phyloP scores from a whole-genome alignment of 2,329 filamentous ascomycete genomes.

The Aspergillus fischeri region DNA sequence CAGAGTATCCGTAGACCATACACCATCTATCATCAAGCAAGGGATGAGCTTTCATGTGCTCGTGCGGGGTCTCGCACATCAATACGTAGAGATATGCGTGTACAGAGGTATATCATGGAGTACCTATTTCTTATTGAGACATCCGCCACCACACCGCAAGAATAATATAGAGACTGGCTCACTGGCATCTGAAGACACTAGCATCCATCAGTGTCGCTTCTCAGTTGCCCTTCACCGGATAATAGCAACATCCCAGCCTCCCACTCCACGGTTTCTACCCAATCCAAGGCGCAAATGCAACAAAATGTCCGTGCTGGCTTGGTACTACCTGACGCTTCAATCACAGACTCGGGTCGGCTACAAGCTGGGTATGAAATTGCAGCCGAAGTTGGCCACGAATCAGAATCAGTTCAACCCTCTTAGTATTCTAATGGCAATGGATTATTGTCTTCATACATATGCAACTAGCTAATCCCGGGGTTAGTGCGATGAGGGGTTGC shows the following conservation, averaged over 20 bases:
- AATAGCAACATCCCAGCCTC: not conserved
- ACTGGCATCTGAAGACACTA: no score
- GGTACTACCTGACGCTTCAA: not conserved
- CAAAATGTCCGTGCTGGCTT: not conserved
- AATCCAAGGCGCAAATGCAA: not conserved
- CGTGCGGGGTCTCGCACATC: not conserved
- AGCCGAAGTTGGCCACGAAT: not conserved
- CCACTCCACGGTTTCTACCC: not conserved
- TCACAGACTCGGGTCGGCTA: not conserved
- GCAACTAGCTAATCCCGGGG: not conserved
- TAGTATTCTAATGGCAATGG: not conserved
- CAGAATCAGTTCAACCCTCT: not conserved
- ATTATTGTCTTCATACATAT: not conserved
- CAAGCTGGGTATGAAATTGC: not conserved
- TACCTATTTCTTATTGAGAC: not conserved
- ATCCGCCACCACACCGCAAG: no score
- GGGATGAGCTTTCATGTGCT: not conserved
- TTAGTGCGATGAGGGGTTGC: not conserved
- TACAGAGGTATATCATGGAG: not conserved
- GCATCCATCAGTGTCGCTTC: not conserved
- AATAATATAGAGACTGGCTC: not conserved
- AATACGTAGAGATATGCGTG: no score
- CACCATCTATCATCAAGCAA: not conserved
- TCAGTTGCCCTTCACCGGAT: not conserved
- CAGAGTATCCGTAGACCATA: not conserved